Evolutionary conservation across 306 rosid species (phyloP), one percentile per base, ranked within the genome.

Genomic region (Carpinus fangiana): DNA sequence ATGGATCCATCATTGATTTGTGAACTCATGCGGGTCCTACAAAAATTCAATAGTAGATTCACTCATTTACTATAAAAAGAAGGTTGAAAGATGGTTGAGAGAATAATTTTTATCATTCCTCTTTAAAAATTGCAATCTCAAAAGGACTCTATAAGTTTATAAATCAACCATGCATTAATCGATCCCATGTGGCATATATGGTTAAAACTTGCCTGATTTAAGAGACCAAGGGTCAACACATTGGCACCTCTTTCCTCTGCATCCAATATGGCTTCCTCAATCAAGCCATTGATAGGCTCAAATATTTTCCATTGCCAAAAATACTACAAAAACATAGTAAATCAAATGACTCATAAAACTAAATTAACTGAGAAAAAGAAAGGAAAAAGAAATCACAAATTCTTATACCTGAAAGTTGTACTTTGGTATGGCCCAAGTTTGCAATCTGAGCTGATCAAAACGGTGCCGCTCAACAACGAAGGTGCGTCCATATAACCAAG

Each of bases 371-470:
- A 23, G 16, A 3, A 7, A 3, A 31, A 28, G 10, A 12, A 28
- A 11, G n/a, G n/a, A 28, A 13, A 14, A 31, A 34, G 13, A 31
- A 16, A 65, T 34, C 34, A 31, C 2, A 6, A 12, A 1, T 50
- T 16, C 78, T 50, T 38, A 23, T 23, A 84, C 87, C 61, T 84
- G 82, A 4, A 57, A 0, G 0, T 23, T 80, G 47, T 75, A 87
- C n/a, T 78, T 87, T 0, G 89, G 85, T 50, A 87, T 43, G 52
- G 56, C 79, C 90, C 89, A 87, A 46, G 87, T 77, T 12, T 87
- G 90, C 52, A 82, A 18, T 7, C 41, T 84, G 21, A 84, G 77
- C 21, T 65, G 66, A 12, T 61, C 34, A 68, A 77, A 85, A 18
- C n/a, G 70, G 21, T 74, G 72, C 41, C 78, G 68, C 38, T 87